Conservation (phyloP, 257 asterid genomes). For the Fraxinus excelsior region DNA sequence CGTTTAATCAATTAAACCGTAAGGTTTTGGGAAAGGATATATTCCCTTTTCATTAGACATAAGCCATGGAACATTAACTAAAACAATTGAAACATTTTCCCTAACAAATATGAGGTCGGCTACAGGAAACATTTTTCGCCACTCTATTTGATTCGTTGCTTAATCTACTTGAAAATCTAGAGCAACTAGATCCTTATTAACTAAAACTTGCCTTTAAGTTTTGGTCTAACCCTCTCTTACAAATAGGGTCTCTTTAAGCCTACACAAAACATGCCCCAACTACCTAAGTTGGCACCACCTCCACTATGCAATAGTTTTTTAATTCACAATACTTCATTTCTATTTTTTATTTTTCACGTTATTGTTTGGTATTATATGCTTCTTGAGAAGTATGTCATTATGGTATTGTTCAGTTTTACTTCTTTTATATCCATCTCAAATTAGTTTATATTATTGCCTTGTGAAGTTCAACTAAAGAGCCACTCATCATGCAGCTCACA, state of each 20-base stretch:
- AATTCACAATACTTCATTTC: neutral
- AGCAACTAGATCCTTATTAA: neutral
- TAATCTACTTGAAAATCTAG: neutral
- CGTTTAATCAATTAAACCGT: neutral
- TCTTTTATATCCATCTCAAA: neutral
- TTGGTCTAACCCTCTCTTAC: too few relatives aligned
- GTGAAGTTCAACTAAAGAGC: neutral
- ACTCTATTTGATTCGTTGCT: neutral
- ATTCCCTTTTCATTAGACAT: neutral
- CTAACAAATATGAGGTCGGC: neutral
- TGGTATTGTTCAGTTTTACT: neutral
- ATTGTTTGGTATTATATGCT: neutral
- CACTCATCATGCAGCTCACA: slow-evolving; percentile 48
- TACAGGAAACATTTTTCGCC: neutral
- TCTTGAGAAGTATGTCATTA: neutral
- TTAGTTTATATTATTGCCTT: neutral
- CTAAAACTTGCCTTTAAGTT: too few relatives aligned
- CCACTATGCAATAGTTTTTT: neutral
- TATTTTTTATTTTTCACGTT: neutral
- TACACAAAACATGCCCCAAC: neutral
- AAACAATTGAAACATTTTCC: neutral
- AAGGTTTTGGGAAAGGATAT: neutral
- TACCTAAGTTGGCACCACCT: neutral
- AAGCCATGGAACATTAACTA: neutral
- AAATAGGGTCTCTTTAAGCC: too few relatives aligned